Evolutionary conservation across 805 yeast genomes (phyloP).

Genomic region (Kluyveromyces nonfermentans): DNA sequence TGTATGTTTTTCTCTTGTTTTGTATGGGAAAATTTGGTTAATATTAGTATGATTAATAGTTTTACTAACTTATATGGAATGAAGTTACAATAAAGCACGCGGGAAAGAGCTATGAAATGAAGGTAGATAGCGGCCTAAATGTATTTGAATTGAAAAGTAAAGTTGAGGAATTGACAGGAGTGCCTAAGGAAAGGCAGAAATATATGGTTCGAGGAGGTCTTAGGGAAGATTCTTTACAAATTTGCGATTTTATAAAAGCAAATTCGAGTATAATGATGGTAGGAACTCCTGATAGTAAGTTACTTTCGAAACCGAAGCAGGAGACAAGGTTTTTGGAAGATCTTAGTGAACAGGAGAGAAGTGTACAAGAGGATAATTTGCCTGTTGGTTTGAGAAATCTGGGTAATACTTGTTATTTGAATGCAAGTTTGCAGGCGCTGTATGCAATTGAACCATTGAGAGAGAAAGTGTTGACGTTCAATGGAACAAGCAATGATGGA

Average conservation of each 20-base stretch:
- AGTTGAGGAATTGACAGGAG: slow-evolving; percentile 63
- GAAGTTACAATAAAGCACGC: slow-evolving; percentile 48
- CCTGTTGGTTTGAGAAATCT: slow-evolving; percentile 91
- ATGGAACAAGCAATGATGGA: slow-evolving; percentile 25
- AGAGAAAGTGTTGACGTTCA: slow-evolving; percentile 47
- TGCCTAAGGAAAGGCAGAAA: slow-evolving; percentile 87
- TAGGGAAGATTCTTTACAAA: slow-evolving; percentile 49
- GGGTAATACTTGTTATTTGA: slow-evolving; percentile 93
- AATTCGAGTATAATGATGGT: slow-evolving; percentile 74
- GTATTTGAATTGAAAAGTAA: slow-evolving; percentile 55
- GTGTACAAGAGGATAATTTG: slow-evolving; percentile 35
- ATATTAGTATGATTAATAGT: too few relatives aligned
- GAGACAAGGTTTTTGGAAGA: slow-evolving; percentile 62
- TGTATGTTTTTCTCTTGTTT: background rate
- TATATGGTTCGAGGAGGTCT: slow-evolving; percentile 83
- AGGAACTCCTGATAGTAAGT: slow-evolving; percentile 74
- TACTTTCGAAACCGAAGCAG: slow-evolving; percentile 42
- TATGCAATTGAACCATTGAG: slow-evolving; percentile 71
- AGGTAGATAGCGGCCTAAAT: slow-evolving; percentile 20
- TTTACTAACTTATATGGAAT: background rate
- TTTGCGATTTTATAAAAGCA: slow-evolving; percentile 37
- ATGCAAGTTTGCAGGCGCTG: slow-evolving; percentile 81
- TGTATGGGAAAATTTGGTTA: too few relatives aligned
- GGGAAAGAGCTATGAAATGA: slow-evolving; percentile 54
- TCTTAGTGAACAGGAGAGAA: slow-evolving; percentile 34